Evolutionary conservation across 257 asterid genomes (phyloP).

Genomic region (Dorcoceras hygrometricum): DNA sequence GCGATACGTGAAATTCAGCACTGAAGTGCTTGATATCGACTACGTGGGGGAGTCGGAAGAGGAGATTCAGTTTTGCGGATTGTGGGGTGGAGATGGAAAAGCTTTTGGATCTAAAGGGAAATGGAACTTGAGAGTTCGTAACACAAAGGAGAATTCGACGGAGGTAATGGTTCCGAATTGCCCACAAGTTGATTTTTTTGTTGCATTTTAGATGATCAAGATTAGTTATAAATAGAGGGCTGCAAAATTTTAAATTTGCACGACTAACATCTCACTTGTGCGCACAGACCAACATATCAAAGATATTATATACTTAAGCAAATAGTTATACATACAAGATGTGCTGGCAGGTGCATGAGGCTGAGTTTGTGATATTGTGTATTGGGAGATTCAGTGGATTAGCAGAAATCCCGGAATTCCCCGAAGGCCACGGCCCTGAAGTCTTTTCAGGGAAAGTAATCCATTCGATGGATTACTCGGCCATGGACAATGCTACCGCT

Average conservation of each 20-base stretch:
- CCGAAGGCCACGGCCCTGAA: slow-evolving; percentile 47
- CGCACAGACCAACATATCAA: no score
- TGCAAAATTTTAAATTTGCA: no score
- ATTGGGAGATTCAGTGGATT: slow-evolving; percentile 66
- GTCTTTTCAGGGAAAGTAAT: slow-evolving; percentile 52
- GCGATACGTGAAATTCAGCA: slow-evolving; percentile 35
- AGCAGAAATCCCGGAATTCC: slow-evolving; percentile 52
- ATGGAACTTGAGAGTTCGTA: slow-evolving; percentile 48
- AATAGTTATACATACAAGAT: not conserved
- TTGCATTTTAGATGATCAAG: no score
- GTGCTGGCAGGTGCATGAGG: slow-evolving; percentile 41
- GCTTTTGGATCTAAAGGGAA: slow-evolving; percentile 63
- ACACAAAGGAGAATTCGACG: slow-evolving; percentile 12
- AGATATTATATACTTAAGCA: not conserved
- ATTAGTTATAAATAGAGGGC: no score
- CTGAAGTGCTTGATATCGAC: slow-evolving; percentile 39
- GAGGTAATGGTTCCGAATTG: slow-evolving; percentile 27
- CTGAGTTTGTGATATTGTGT: slow-evolving; percentile 57
- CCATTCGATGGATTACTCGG: slow-evolving; percentile 58
- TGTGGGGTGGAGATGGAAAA: slow-evolving; percentile 29
- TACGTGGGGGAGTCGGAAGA: slow-evolving; percentile 44
- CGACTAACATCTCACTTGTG: no score
- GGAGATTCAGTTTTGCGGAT: slow-evolving; percentile 42
- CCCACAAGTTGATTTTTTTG: not conserved
- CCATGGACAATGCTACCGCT: slow-evolving; percentile 47